Evolutionary conservation across 2,329 filamentous ascomycete species (phyloP), one percentile per base, ranked within the genome.

Genomic region (Pseudogymnoascus sp.): DNA sequence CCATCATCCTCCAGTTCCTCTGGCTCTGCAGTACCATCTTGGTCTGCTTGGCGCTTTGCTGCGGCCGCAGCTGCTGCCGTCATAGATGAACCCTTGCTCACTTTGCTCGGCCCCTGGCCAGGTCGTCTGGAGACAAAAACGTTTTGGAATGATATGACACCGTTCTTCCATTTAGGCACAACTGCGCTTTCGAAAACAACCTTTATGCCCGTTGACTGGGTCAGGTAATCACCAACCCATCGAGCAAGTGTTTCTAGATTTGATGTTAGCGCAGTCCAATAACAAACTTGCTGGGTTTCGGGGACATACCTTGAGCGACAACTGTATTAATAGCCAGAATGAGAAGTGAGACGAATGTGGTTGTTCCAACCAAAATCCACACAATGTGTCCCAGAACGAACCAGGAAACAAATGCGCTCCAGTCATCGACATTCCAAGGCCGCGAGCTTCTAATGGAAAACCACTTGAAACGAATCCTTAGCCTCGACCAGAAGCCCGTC

Each of bases 111-210:
- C 36, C 84, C 80, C 72, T 95, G 90, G 4, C 94, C 93, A 2
- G 94, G 94, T 57, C 94, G 81, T 62, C 92, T 83, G 12, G 94
- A 97, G 1, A 99, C 90, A 70, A 96, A 97, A 8, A 99, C 94
- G 70, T 97, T 97, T 68, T 90, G 88, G 75, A 99, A 96, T 0
- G 90, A 92, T 65, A 99, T 99, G 39, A 97, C 93, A 33, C 93
- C 93, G 69, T 94, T 89, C 64, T 85, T 87, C 94, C 94, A 99
- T 72, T 89, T 94, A 9, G 94, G 94, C 18, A 99, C 94, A 69
- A 99, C 96, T 20, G 94, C 94, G 38, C 91, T 97, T 75, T 99
- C 94, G 72, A 99, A 99, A 60, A 99, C 88, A 33, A 99, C 90
- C 38, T 91, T 94, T 57, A 97, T 80, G 5, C 94, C 94, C 7